Conservation (phyloP, 306 rosid genomes). For the Prinsepia uniflora region DNA sequence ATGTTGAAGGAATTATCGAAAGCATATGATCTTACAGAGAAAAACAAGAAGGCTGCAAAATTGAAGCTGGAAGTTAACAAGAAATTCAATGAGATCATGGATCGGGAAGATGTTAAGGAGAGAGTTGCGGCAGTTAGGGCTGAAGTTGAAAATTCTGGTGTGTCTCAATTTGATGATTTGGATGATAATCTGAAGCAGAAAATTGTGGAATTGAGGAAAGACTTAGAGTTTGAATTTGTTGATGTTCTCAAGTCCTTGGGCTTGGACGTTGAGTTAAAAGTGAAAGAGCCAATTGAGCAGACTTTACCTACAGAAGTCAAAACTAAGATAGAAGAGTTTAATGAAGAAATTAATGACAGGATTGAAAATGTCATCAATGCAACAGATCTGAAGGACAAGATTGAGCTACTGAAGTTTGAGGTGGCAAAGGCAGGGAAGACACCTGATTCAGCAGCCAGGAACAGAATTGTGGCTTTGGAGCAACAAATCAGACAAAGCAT, state of each 20-base stretch:
- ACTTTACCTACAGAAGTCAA: conserved; percentile 34
- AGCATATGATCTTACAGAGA: conserved; percentile 40
- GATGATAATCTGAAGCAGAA: conserved; percentile 55
- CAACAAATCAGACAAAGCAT: conserved; percentile 60
- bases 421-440: conserved; percentile 59
- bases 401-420: conserved; percentile 61
- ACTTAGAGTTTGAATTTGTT: conserved; percentile 49
- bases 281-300: conserved; percentile 27
- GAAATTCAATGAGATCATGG: conserved; percentile 39
- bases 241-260: conserved; percentile 56
- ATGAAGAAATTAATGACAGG: conserved; percentile 42
- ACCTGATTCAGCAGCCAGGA: conserved; percentile 52
- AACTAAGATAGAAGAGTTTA: conserved; percentile 47
- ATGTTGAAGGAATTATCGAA: conserved; percentile 56
- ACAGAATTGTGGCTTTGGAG: conserved; percentile 58
- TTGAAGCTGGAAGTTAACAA: conserved; percentile 57
- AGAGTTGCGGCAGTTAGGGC: conserved; percentile 45
- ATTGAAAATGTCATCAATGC: conserved; percentile 46
- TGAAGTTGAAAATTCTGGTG: conserved; percentile 54
- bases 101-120: conserved; percentile 52
- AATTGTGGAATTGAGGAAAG: conserved; percentile 46
- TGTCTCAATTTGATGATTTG: conserved; percentile 40
- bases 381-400: conserved; percentile 56
- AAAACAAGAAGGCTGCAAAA: conserved; percentile 30
- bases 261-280: conserved; percentile 44